Base-by-base conservation (phyloP, 2,329 filamentous ascomycete species). In the Verticillium nonalfalfae region DNA sequence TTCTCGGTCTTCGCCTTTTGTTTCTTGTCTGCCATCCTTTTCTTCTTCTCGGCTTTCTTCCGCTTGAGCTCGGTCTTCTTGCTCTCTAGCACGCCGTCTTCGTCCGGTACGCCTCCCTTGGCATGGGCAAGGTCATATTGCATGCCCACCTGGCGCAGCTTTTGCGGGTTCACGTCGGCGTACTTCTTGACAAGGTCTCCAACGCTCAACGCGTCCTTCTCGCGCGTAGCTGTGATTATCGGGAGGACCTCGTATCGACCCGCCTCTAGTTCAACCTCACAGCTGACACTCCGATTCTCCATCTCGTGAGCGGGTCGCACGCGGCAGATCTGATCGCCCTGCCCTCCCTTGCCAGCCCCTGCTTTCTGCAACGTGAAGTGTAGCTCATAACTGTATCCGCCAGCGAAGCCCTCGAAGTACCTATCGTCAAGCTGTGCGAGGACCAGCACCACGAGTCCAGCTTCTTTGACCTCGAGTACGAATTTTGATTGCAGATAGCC, bases 161-260 rank as follows among this genome's bases (percentile, higher is more conserved):
- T 92, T 66, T 88, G 84, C 1, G 88, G 85, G 39, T 78, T 78
- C 9, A 64, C 67, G 52, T 76, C 73, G 5, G 73, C 75, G 7
- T 68, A 71, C 9, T 76, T 75, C 15, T 79, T 79, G 45, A 91
- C 83, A 0, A 86, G 80, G 36, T 88, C 81, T 63, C 88, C 85
- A 0, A 86, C 81, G 0, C 83, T 81, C 1, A 77, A 74, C 2
- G 73, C 69, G 13, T 26, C 55, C 7, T 79, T 74, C 9, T 79
- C 78, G 13, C 76, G 69, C 34, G 69, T 68, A 0, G 88, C 87
- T 4, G 84, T 86, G 66, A 91, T 82, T 70, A 89, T 90, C 68
- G 90, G 84, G 9, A 91, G 75, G 0, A 92, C 83, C 54, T 84
- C 84, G 72, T 91, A 92, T 15, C 78, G 81, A 6, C 89, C 89